phyloP scores from a whole-genome alignment of 192 early-diverging fungal species.

The Backusella mclennaniae region DNA sequence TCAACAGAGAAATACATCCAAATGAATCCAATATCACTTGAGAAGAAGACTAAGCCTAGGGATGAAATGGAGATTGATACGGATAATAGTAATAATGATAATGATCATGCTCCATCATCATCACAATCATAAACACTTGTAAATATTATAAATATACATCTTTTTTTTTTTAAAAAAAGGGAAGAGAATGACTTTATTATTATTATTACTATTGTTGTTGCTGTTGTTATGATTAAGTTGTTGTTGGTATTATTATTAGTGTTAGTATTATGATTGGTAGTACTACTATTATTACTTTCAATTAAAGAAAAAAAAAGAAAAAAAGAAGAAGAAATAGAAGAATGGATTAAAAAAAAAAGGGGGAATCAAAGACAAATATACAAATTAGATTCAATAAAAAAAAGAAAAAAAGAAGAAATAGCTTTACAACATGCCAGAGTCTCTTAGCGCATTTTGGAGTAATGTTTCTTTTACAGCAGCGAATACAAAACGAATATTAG shows the following conservation, averaged over 20 bases:
- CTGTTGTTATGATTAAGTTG: background rate
- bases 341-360: background rate
- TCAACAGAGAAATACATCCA: background rate
- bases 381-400: background rate
- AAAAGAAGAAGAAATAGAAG: background rate
- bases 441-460: slow-evolving; percentile 63
- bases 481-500: slow-evolving; percentile 63
- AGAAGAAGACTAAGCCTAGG: background rate
- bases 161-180: background rate
- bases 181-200: background rate
- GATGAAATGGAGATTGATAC: background rate
- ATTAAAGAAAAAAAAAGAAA: background rate
- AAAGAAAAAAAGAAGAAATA: background rate
- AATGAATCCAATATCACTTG: background rate
- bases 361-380: background rate
- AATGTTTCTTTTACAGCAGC: slow-evolving; percentile 77
- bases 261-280: background rate
- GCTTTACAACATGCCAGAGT: slow-evolving; percentile 47
- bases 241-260: background rate
- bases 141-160: background rate
- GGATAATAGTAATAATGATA: background rate
- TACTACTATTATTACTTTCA: background rate
- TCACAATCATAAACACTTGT: background rate
- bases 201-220: too few species aligned
- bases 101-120: background rate